Conservation (phyloP, 495 filamentous ascomycete species). For the Penicillium bovifimosum region DNA sequence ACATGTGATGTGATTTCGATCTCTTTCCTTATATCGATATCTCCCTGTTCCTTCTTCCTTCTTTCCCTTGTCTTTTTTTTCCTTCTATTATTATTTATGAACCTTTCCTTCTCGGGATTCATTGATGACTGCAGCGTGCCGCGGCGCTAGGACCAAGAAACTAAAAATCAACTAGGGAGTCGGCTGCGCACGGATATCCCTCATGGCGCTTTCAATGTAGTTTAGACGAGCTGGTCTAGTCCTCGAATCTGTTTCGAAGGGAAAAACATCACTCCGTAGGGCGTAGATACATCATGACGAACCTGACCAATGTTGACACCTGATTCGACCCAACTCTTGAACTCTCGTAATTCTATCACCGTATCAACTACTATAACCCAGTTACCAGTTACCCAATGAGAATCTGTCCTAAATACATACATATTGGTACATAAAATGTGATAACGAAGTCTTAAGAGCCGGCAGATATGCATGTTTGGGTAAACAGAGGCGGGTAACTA, state of each 20-base stretch:
- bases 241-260: too few species aligned
- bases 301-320: too few species aligned
- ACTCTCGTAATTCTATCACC: not conserved
- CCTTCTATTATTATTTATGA: not conserved
- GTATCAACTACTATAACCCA: too few species aligned
- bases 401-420: not conserved
- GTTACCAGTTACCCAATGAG: too few species aligned
- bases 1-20: too few species aligned
- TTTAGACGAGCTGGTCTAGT: conserved; percentile 2
- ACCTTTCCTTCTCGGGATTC: conserved; percentile 14
- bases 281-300: too few species aligned
- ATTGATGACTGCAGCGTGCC: conserved; percentile 16
- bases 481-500: not conserved
- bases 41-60: too few species aligned
- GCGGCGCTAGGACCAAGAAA: conserved; percentile 8
- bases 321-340: not conserved
- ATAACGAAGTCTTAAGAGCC: too few species aligned
- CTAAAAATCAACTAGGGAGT: conserved; percentile 1
- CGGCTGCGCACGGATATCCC: conserved; percentile 6
- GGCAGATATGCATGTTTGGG: not conserved
- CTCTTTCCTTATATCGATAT: too few species aligned
- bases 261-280: too few species aligned
- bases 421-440: too few species aligned
- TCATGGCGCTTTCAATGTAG: not conserved
- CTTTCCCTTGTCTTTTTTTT: too few species aligned